Conservation (phyloP, 768 basidiomycete genomes). For the Serendipita sp. region DNA sequence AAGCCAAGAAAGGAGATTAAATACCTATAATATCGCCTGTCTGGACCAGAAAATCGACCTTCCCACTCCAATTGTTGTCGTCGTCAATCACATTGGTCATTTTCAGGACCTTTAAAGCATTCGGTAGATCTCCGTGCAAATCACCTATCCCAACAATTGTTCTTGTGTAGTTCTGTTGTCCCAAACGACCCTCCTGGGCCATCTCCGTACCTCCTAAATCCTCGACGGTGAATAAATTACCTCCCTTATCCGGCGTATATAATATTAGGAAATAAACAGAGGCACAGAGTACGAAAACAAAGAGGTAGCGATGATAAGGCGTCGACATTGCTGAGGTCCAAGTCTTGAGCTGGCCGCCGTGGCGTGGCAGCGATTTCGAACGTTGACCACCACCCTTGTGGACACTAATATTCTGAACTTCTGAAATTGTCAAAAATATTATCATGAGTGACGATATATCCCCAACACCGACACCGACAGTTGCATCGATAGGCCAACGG, state of each 20-base stretch:
- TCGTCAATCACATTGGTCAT: constrained; percentile 66
- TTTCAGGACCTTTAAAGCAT: constrained; percentile 61
- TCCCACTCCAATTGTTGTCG: constrained; percentile 61
- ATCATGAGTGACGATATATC: background rate
- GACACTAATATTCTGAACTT: background rate
- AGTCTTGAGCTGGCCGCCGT: background rate
- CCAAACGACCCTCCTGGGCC: background rate
- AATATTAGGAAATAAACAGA: background rate
- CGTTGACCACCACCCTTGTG: background rate
- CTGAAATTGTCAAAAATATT: background rate
- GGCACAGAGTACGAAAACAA: background rate
- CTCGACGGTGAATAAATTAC: background rate
- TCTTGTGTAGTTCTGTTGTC: background rate
- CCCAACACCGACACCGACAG: background rate
- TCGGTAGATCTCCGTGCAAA: constrained; percentile 73
- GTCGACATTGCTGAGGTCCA: background rate
- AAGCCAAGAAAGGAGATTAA: constrained; percentile 10
- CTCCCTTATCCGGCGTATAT: background rate
- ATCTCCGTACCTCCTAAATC: no score
- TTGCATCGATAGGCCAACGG: background rate
- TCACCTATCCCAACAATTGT: constrained; percentile 78
- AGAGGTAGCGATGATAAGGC: background rate
- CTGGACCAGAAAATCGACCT: constrained; percentile 78
- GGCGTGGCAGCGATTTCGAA: background rate
- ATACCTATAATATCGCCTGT: constrained; percentile 86